Conservation (phyloP, 2,329 filamentous ascomycete species). For the Mariannaea sp. region DNA sequence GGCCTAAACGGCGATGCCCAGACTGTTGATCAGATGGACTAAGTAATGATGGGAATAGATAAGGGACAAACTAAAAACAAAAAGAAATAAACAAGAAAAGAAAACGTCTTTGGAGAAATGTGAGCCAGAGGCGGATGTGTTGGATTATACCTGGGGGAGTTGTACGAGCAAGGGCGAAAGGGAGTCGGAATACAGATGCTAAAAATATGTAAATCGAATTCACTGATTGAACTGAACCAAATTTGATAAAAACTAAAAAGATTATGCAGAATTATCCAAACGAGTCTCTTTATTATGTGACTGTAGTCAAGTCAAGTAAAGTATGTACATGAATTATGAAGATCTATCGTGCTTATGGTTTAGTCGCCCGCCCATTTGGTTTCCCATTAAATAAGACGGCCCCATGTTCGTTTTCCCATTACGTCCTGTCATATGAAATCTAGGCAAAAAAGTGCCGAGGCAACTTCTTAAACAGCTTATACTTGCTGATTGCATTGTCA, state of each 20-base stretch:
- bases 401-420: neutral
- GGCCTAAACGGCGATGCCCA: conserved; percentile 30
- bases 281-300: no score
- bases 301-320: no score
- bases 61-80: neutral
- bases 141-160: no score
- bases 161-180: no score
- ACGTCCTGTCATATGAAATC: conserved; percentile 1
- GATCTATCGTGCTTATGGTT: neutral
- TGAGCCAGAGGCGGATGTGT: no score
- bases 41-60: conserved; percentile 5
- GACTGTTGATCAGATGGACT: conserved; percentile 44
- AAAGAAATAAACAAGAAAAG: no score
- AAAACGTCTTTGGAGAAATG: conserved; percentile 1
- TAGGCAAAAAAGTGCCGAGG: neutral
- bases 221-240: neutral
- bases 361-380: neutral
- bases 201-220: neutral
- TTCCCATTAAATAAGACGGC: neutral
- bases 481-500: conserved; percentile 43
- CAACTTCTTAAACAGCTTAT: conserved; percentile 23
- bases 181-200: no score
- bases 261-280: no score
- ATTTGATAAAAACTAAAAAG: no score
- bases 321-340: neutral